Base-by-base conservation (phyloP, 169 alveolate genomes). In the Plasmodium coatneyi region DNA sequence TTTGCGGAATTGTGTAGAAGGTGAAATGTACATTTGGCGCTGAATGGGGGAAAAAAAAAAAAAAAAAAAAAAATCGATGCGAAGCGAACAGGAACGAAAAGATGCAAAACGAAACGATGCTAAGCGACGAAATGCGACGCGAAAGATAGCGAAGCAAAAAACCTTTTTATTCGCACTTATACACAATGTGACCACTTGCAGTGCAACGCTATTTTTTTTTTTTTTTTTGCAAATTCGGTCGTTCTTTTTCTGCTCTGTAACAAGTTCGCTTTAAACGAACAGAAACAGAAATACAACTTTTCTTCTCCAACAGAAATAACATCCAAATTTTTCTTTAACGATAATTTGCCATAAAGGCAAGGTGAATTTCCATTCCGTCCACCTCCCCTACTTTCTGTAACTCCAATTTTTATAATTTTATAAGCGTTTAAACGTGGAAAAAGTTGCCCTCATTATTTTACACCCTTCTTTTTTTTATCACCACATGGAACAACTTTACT, bases 1-100 rank as follows among this genome's bases (percentile, higher is more conserved):
- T 52, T 81, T 78, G 71, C 83, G 30, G 74, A 78, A 78, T 9
- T 36, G 25, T 30, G 52, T 34, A 78, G 60, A 78, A 78, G 52
- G 83, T 4, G 6, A 36, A 9, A 36, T 78, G 16, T 10, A 16
- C 43, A 30, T 78, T 9, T 9, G 3, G 70, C n/a, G 34, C 22
- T 12, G 60, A 32, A 78, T 3, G 30, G 28, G 28, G 39, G 5
- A 78, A 74, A 74, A 25, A 74, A 74, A 78, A 78, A 78, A n/a
- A 78, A 74, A 74, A 25, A 34, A 34, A 74, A 74, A 32, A 76
- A 32, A 32, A 32, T 32, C 74, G 4, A 9, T 19, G 34, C 32
- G 34, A 22, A 56, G 72, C 12, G 32, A 56, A 56, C 14, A 32
- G 39, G 39, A 32, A 32, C 39, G 39, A 32, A 32, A 32, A 32